phyloP scores from a whole-genome alignment of 2,329 filamentous ascomycete species.

The Fusarium vanettenii region DNA sequence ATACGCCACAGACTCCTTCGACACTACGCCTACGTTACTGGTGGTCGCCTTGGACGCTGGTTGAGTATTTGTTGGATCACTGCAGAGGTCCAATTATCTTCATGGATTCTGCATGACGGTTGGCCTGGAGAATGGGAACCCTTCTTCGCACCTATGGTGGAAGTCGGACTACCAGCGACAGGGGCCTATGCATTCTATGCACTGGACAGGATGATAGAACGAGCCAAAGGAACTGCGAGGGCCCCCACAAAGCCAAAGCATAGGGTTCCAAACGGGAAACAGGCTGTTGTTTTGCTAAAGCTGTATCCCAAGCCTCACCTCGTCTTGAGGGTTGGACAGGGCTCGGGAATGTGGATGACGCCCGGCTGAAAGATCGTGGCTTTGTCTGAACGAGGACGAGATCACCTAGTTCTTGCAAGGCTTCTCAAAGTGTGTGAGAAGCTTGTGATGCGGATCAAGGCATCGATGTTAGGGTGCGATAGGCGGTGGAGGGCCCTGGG shows the following conservation, averaged over 20 bases:
- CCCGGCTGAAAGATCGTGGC: conserved; percentile 34
- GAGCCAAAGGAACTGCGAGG: conserved; percentile 56
- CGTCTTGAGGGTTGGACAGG: conserved; percentile 51
- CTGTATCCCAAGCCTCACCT: conserved; percentile 61
- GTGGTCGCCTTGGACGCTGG: conserved; percentile 16
- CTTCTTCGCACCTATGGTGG: conserved; percentile 58
- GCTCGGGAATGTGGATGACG: conserved; percentile 56
- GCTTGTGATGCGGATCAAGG: conserved; percentile 56
- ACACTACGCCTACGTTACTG: conserved; percentile 21
- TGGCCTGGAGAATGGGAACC: conserved; percentile 51
- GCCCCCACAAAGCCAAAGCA: conserved; percentile 51
- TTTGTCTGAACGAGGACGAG: conserved; percentile 50
- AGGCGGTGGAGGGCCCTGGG: conserved; percentile 46
- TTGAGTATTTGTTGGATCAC: conserved; percentile 24
- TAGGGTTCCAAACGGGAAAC: conserved; percentile 47
- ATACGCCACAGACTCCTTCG: conserved; percentile 7
- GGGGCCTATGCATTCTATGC: conserved; percentile 60
- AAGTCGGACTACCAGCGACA: conserved; percentile 60
- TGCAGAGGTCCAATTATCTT: conserved; percentile 17
- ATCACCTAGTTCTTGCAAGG: conserved; percentile 55
- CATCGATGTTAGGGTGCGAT: conserved; percentile 53
- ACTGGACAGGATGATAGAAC: conserved; percentile 55
- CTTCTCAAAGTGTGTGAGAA: conserved; percentile 54
- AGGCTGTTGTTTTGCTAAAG: conserved; percentile 59
- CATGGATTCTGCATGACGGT: not conserved